phyloP scores from a whole-genome alignment of 2,329 filamentous ascomycete species.

The Gaeumannomyces sp. region DNA sequence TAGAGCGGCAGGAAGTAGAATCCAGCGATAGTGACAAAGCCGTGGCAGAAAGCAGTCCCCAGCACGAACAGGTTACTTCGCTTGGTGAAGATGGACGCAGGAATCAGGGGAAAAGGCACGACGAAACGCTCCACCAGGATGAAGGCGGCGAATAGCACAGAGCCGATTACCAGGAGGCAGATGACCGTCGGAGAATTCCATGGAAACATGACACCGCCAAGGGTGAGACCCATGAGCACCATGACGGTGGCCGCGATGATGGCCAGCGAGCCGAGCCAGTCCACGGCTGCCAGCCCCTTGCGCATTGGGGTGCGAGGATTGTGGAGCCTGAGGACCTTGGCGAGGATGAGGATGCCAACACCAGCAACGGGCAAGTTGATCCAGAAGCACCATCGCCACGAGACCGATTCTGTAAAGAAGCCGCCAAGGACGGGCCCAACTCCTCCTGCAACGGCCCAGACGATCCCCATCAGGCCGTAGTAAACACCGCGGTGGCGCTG shows the following conservation, averaged over 20 bases:
- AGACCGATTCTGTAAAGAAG: constrained; percentile 52
- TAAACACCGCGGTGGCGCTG: constrained; percentile 38
- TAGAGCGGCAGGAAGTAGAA: constrained; percentile 71
- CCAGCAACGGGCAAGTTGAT: constrained; percentile 46
- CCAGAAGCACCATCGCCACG: constrained; percentile 65
- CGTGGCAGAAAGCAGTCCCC: constrained; percentile 63
- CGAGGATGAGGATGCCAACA: constrained; percentile 39
- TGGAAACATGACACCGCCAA: constrained; percentile 69
- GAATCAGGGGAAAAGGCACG: constrained; percentile 74
- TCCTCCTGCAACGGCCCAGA: constrained; percentile 60
- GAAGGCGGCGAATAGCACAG: constrained; percentile 58
- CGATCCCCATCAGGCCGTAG: constrained; percentile 59
- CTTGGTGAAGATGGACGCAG: constrained; percentile 61
- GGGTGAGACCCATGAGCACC: constrained; percentile 80
- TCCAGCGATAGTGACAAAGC: constrained; percentile 69
- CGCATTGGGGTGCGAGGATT: constrained; percentile 58
- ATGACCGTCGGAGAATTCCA: constrained; percentile 72
- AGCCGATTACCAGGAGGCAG: constrained; percentile 70
- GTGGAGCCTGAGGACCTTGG: constrained; percentile 62
- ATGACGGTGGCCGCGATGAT: constrained; percentile 77
- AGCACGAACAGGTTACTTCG: constrained; percentile 61
- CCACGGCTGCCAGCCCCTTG: constrained; percentile 56
- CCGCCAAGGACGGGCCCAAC: constrained; percentile 59
- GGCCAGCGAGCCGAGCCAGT: constrained; percentile 49
- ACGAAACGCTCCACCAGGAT: constrained; percentile 65